Conservation (phyloP, 2,329 filamentous ascomycete genomes). For the Apiospora kogelbergensis region DNA sequence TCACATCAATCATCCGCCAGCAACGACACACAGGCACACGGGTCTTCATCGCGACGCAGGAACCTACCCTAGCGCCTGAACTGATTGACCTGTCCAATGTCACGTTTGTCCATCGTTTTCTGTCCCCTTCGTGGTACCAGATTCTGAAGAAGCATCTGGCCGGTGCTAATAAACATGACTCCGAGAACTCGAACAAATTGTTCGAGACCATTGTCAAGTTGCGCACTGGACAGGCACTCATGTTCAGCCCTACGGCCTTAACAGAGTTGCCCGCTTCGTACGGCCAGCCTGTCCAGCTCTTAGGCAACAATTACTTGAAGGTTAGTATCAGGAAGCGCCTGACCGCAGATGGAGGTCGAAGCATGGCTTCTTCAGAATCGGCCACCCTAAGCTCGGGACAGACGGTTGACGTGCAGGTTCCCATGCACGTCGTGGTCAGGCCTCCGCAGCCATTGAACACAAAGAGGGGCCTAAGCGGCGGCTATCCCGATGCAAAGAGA, state of each 20-base stretch:
- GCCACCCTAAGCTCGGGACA: not conserved
- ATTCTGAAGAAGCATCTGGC: constrained; percentile 21
- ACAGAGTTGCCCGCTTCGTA: not conserved
- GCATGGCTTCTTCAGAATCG: constrained; percentile 15
- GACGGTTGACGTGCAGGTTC: not conserved
- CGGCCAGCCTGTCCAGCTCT: not conserved
- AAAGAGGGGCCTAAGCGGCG: not conserved
- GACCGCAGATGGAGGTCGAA: constrained; percentile 22
- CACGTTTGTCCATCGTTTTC: constrained; percentile 25
- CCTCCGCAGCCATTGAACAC: not conserved
- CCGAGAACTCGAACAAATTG: constrained; percentile 12
- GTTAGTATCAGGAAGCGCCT: constrained; percentile 20
- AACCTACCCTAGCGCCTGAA: constrained; percentile 23
- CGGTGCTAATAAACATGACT: constrained; percentile 15
- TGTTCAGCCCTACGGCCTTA: constrained; percentile 25
- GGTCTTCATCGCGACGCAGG: constrained; percentile 24
- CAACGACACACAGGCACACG: constrained; percentile 24
- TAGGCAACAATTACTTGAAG: constrained; percentile 18
- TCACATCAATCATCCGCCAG: constrained; percentile 22
- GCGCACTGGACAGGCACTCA: constrained; percentile 22
- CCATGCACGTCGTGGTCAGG: not conserved
- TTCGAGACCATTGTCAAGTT: constrained; percentile 20
- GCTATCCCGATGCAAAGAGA: no score
- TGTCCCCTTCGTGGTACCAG: constrained; percentile 22
- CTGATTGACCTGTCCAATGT: constrained; percentile 23